phyloP scores from a whole-genome alignment of 257 asterid genomes.

The Fraxinus excelsior region DNA sequence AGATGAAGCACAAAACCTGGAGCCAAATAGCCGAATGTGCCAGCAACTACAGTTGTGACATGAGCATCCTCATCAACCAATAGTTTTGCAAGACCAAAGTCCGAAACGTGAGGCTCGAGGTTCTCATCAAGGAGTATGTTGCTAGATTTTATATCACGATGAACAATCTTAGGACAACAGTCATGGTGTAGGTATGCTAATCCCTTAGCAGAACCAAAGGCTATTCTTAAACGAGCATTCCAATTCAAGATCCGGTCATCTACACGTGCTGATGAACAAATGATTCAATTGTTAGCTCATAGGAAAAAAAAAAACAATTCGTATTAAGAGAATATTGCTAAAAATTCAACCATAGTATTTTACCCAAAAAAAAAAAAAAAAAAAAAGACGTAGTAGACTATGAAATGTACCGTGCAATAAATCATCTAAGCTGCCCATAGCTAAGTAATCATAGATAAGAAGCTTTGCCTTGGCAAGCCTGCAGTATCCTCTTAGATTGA shows the following conservation, averaged over 20 bases:
- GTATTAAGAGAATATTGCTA: not conserved
- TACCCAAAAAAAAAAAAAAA: not conserved
- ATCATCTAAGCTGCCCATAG: slow-evolving; percentile 91
- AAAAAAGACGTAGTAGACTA: not conserved
- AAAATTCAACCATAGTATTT: not conserved
- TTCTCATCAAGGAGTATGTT: slow-evolving; percentile 91
- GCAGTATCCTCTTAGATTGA: slow-evolving; percentile 91
- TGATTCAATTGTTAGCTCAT: not conserved
- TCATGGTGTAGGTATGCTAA: slow-evolving; percentile 92
- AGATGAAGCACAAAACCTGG: slow-evolving; percentile 62
- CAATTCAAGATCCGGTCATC: slow-evolving; percentile 64
- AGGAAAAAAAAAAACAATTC: not conserved
- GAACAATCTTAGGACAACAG: slow-evolving; percentile 83
- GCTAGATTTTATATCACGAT: slow-evolving; percentile 93
- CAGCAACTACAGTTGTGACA: slow-evolving; percentile 96
- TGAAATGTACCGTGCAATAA: slow-evolving; percentile 72
- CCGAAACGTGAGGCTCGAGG: slow-evolving; percentile 89
- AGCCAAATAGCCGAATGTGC: slow-evolving; percentile 95
- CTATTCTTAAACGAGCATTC: slow-evolving; percentile 76
- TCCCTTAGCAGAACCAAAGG: slow-evolving; percentile 96
- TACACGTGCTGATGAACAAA: slow-evolving; percentile 40
- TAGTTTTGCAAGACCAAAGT: slow-evolving; percentile 94
- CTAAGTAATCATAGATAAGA: slow-evolving; percentile 86
- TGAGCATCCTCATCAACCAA: slow-evolving; percentile 93
- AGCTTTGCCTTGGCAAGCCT: slow-evolving; percentile 87